Evolutionary conservation across 768 basidiomycete species (phyloP), one percentile per base, ranked within the genome.

Genomic region (Agaricus sinodeliciosus): DNA sequence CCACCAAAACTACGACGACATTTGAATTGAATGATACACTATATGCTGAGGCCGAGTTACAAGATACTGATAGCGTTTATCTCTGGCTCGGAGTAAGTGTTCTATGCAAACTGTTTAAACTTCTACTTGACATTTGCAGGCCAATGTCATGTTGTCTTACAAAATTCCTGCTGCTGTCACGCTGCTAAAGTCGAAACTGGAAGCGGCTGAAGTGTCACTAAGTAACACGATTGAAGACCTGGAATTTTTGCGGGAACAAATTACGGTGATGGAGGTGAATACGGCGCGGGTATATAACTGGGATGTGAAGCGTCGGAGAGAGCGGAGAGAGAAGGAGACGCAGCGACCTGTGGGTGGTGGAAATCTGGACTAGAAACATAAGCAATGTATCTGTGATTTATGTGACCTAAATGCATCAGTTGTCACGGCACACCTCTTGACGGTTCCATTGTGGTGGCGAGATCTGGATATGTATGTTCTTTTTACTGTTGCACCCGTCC

Each of bases 91-190:
- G 95, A 27, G 94, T 97, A 70, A 62, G 87, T 70, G 26, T 42
- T 31, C n/a, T 37, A 40, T 9, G 43, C 27, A 22, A 19, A 22
- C 53, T 7, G 48, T 19, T 8, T 37, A 18, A 48, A 26, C n/a
- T 36, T 49, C 34, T 35, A 36, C 26, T 34, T 22, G 22, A 44
- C 46, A 9, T 42, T 19, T 34, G 9, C 58, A 98, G 95, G 96
- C 96, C 6, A 97, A 97, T 58, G 92, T 94, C 2, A 97, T 98
- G 95, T 75, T 99, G 1, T 90, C 93, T 0, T 99, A 99, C 72
- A 87, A 87, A 56, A 70, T 95, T 22, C 77, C 81, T 1, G 82
- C 80, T 13, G 96, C 96, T 1, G 78, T 87, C 51, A 65, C 76
- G 1, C 78, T 98, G 7, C 72, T 99, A 0, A 68, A 76, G 51